A percentile compares a stretch with the other conserved stretches of the same genome.
Conservation (phyloP, 768 basidiomycete species). For the Cystofilobasidium ferigula region DNA sequence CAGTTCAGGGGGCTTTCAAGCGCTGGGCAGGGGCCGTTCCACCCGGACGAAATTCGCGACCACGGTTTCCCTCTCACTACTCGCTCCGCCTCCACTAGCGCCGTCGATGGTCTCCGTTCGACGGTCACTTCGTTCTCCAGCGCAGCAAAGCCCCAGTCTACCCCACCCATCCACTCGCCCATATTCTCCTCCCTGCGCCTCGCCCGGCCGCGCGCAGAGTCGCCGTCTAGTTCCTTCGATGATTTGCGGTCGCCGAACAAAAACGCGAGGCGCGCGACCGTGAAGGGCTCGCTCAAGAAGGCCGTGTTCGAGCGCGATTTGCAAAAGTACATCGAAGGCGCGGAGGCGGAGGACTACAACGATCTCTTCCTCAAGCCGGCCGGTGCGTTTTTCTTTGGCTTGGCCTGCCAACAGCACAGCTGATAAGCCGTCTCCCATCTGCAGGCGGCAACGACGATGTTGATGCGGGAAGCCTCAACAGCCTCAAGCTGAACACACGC, state of each 20-base stretch:
- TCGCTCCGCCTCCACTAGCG: constrained; percentile 29
- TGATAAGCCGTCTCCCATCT: too few species aligned
- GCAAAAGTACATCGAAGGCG: constrained; percentile 69
- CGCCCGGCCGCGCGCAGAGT: not conserved
- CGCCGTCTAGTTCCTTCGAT: not conserved
- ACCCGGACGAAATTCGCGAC: constrained; percentile 79
- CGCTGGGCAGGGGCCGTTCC: constrained; percentile 40
- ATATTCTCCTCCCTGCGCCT: constrained; percentile 11
- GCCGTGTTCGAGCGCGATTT: constrained; percentile 33
- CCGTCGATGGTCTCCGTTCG: too few species aligned
- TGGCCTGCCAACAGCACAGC: too few species aligned
- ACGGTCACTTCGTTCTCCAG: too few species aligned
- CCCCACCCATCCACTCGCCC: not conserved
- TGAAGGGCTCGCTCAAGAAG: not conserved
- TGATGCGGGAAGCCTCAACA: constrained; percentile 52
- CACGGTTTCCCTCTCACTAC: constrained; percentile 42
- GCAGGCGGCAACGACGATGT: constrained; percentile 14
- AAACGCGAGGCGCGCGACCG: not conserved
- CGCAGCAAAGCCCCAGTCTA: not conserved
- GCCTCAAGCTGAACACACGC: constrained; percentile 71
- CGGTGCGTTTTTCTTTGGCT: too few species aligned
- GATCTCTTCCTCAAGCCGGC: constrained; percentile 82
- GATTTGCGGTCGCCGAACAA: not conserved
- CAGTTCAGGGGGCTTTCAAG: too few species aligned
- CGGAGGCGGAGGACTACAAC: constrained; percentile 74